Base-by-base conservation (phyloP, 352 stramenopile species). In the Aphanomyces cochlioides region DNA sequence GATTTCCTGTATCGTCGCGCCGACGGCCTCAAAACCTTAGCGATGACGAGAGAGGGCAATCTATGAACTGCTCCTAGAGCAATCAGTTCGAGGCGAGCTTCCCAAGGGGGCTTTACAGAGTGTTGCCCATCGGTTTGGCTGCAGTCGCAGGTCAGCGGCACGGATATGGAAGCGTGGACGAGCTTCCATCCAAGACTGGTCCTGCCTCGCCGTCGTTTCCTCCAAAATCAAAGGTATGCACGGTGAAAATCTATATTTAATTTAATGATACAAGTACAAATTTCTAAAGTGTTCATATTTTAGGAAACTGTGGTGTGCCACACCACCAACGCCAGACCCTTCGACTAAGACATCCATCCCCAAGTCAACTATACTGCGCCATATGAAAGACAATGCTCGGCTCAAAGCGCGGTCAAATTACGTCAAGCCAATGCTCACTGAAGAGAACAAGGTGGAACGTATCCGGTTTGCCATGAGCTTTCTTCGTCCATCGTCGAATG, bases 191-290 rank as follows among this genome's bases (percentile, higher is more conserved):
- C 12, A 7, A 21, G 5, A 21, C 17, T 7, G 19, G n/a, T 15
- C 15, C 17, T 15, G 6, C 48, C 15, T 57, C 8, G 48, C 48
- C 19, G 48, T 19, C 12, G 48, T 57, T 57, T 15, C 17, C 12
- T 57, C 48, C 15, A 57, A 57, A 57, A 57, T 57, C 48, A 57
- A 57, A 21, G 48, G 48, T 57, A 57, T 36, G 17, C 36, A 7
- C 48, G n/a, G 15, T 57, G 8, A 36, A 57, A 57, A 36, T 36
- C 19, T 7, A 57, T 57, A 57, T 36, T 48, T 48, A 15, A 12
- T 7, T 7, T n/a, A n/a, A n/a, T n/a, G n/a, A n/a, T n/a, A n/a
- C n/a, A n/a, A n/a, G 17, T 57, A 57, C 36, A 7, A 19, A 57
- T 36, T 57, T 7, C 36, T n/a, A 57, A n/a, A 57, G 48, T 15